Base-by-base conservation (phyloP, 1,284 basidiomycete species). In the Tetrapyrgos nigripes region DNA sequence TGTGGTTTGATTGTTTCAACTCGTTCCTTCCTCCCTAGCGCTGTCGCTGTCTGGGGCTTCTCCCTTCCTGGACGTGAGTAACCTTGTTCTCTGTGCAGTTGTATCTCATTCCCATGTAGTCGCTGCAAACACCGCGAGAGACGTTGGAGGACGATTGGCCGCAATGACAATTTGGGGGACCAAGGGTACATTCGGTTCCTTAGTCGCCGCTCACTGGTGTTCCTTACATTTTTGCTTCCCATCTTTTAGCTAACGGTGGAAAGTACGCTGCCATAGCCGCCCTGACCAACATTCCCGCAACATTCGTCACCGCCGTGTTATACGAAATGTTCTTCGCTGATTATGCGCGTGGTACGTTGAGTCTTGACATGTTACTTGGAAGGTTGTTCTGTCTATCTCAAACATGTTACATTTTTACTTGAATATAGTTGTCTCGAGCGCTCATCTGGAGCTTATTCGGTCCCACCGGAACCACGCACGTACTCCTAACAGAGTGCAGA, bases 121-220 rank as follows among this genome's bases (percentile, higher is more conserved):
- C 57, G 80, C 85, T 13, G 76, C 86, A 21, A 91, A 91, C 68
- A 73, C 86, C 2, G 88, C 88, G 28, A 85, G 88, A 64, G 89
- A 91, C 66, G 45, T 91, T 50, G 89, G 88, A 21, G 85, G 79
- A 2, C 83, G 88, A 17, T 62, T 90, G 24, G 78, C 80, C 60
- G 83, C 78, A 5, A 63, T 89, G 66, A 77, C 84, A 0, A 79
- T 89, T 48, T 90, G 83, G 80, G 88, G 88, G 3, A 66, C 44
- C 2, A 64, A 72, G 58, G 79, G 79, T 76, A 62, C 35, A 63
- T 62, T 47, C 27, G 14, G 6, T 21, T 19, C 10, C 40, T 21
- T 27, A n/a, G n/a, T n/a, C n/a, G n/a, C n/a, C n/a, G n/a, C n/a
- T n/a, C n/a, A n/a, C n/a, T n/a, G n/a, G n/a, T n/a, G 17, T 29